These are phyloP conservation scores for Parascedosporium putredinis DNA, from an alignment of 2,329 filamentous ascomycete genomes.

Conservation along the genomic window DNA sequence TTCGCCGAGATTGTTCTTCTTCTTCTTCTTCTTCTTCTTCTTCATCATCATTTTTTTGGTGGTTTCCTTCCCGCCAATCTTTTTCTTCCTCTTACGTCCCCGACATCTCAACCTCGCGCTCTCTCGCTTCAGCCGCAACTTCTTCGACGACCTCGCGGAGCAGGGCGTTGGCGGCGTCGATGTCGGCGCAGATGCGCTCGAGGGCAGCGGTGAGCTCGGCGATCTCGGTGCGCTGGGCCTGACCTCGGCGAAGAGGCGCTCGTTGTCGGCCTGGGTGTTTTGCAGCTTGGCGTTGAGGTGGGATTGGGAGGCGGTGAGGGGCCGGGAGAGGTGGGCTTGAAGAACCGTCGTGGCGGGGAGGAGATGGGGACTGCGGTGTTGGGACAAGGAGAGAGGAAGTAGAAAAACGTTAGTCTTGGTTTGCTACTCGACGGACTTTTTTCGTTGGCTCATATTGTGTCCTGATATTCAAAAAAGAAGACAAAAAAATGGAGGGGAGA, in stretches of 20 bases:
- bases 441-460: too few species aligned
- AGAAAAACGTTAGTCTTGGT: not conserved
- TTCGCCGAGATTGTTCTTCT: too few species aligned
- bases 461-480: too few species aligned
- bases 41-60: too few species aligned
- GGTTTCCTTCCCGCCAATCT: not conserved
- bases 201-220: conserved; percentile 37
- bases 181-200: conserved; percentile 42
- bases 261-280: conserved; percentile 47
- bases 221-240: conserved; percentile 44
- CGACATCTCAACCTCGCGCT: conserved; percentile 30
- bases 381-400: not conserved
- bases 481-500: conserved; percentile 10
- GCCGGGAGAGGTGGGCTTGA: conserved; percentile 42
- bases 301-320: conserved; percentile 40
- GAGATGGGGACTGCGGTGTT: conserved; percentile 37
- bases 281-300: conserved; percentile 47
- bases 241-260: conserved; percentile 36
- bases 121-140: conserved; percentile 38
- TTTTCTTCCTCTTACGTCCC: conserved; percentile 9
- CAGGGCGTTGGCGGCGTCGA: conserved; percentile 40
- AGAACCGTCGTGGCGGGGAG: conserved; percentile 42
- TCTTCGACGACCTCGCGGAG: conserved; percentile 36
- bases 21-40: too few species aligned
- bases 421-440: too few species aligned